These are phyloP conservation scores for Talaromyces sp. DNA, from an alignment of 2,329 filamentous ascomycete genomes.

Conservation along the genomic window DNA sequence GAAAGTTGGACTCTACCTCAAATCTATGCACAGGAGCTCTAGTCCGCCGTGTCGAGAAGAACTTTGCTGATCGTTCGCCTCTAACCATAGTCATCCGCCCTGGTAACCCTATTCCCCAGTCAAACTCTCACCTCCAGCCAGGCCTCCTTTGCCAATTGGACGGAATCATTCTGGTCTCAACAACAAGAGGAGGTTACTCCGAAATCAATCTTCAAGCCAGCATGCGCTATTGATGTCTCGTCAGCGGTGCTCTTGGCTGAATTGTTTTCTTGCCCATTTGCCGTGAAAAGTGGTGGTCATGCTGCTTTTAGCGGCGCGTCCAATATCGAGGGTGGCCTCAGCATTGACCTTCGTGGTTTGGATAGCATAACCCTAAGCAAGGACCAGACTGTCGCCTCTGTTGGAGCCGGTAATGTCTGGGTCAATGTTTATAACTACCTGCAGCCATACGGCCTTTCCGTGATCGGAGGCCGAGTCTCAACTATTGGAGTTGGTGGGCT, in stretches of 20 bases:
- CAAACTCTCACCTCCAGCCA: slow-evolving; percentile 14
- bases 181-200: slow-evolving; percentile 34
- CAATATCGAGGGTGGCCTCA: slow-evolving; percentile 26
- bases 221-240: slow-evolving; percentile 27
- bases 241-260: slow-evolving; percentile 28
- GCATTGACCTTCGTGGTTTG: slow-evolving; percentile 30
- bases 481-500: slow-evolving; percentile 26
- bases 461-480: slow-evolving; percentile 30
- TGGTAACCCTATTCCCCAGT: slow-evolving; percentile 10
- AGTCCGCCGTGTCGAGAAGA: neutral
- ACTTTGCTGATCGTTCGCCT: neutral
- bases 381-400: slow-evolving; percentile 24
- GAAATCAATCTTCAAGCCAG: slow-evolving; percentile 31
- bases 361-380: slow-evolving; percentile 25
- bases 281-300: slow-evolving; percentile 55
- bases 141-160: slow-evolving; percentile 16
- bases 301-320: slow-evolving; percentile 45
- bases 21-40: neutral
- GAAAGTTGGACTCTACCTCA: neutral
- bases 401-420: slow-evolving; percentile 35
- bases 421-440: slow-evolving; percentile 29
- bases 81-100: slow-evolving; percentile 11
- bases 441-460: slow-evolving; percentile 27
- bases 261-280: slow-evolving; percentile 41
- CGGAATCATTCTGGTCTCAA: slow-evolving; percentile 29